Percentiles rank a stretch among this genome's conserved stretches.
phyloP scores from a whole-genome alignment of 768 basidiomycete species.

The Panus rudis region DNA sequence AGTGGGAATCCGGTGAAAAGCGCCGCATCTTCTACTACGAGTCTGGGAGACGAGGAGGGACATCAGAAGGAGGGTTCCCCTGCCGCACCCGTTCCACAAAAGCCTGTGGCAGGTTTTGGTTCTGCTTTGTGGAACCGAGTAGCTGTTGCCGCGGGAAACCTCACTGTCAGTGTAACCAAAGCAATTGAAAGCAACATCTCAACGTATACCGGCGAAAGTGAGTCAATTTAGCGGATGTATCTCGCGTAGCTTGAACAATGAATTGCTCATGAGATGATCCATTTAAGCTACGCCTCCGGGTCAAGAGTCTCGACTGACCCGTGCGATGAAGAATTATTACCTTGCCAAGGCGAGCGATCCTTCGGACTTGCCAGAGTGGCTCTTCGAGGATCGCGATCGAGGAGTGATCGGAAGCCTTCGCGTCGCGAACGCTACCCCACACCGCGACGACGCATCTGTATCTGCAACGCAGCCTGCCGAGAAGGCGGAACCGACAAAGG shows the following conservation, averaged over 20 bases:
- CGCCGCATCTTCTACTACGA: conserved; percentile 4
- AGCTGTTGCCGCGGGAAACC: conserved; percentile 41
- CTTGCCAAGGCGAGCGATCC: conserved; percentile 51
- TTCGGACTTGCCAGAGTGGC: conserved; percentile 57
- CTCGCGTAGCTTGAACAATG: background rate
- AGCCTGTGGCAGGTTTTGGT: conserved; percentile 28
- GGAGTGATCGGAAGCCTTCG: conserved; percentile 25
- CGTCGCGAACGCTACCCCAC: background rate
- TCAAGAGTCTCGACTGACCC: conserved; percentile 51
- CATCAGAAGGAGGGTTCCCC: background rate
- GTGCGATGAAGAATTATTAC: conserved; percentile 65
- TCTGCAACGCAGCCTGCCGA: no score
- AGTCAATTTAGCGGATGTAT: conserved; percentile 7
- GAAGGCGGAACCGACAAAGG: no score
- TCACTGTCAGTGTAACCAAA: conserved; percentile 52
- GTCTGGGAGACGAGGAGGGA: conserved; percentile 8
- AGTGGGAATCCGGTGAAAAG: background rate
- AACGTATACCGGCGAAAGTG: conserved; percentile 40
- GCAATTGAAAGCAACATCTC: conserved; percentile 44
- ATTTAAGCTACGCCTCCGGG: conserved; percentile 42
- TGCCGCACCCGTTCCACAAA: background rate
- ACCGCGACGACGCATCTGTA: no score
- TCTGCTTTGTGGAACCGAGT: conserved; percentile 51
- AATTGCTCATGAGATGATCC: conserved; percentile 1
- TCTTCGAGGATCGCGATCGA: conserved; percentile 54